A percentile compares a stretch with the other conserved stretches of the same genome.
phyloP scores from a whole-genome alignment of 2,329 filamentous ascomycete genomes.

The Neocucurbitaria cava region DNA sequence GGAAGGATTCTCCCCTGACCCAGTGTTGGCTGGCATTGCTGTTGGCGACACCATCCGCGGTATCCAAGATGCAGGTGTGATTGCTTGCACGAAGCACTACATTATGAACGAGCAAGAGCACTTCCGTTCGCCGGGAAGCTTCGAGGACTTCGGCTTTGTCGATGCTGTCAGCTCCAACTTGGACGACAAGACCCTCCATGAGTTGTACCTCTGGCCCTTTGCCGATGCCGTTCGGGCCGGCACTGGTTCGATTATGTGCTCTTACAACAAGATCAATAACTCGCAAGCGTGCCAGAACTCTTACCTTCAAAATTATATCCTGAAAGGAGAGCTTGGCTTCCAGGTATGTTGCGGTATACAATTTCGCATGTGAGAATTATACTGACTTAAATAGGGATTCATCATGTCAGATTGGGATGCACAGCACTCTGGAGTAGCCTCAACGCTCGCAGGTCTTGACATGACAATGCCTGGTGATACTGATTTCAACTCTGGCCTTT shows the following conservation, averaged over 20 bases:
- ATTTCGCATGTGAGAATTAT: not conserved
- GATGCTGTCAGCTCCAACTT: conserved; percentile 68
- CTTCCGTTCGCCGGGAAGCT: conserved; percentile 69
- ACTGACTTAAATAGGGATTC: conserved; percentile 10
- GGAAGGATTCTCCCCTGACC: conserved; percentile 71
- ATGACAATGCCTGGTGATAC: conserved; percentile 88
- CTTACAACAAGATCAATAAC: conserved; percentile 82
- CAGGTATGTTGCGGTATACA: conserved; percentile 49
- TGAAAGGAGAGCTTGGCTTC: conserved; percentile 82
- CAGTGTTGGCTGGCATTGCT: conserved; percentile 74
- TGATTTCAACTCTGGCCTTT: conserved; percentile 72
- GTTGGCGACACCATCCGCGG: conserved; percentile 77
- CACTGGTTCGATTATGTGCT: conserved; percentile 62
- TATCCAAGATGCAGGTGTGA: conserved; percentile 81
- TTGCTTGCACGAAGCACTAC: conserved; percentile 74
- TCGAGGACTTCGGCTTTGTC: conserved; percentile 66
- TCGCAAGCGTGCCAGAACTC: conserved; percentile 82
- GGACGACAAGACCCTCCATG: conserved; percentile 69
- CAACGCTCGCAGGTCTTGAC: conserved; percentile 76
- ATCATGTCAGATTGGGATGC: conserved; percentile 77
- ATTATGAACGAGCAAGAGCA: conserved; percentile 68
- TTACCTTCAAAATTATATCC: conserved; percentile 73
- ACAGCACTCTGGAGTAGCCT: conserved; percentile 72
- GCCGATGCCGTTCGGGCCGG: conserved; percentile 60
- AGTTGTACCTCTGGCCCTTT: conserved; percentile 68